These are phyloP conservation scores for Malus sieversii DNA, from an alignment of 306 rosid species.

Conservation along the genomic window DNA sequence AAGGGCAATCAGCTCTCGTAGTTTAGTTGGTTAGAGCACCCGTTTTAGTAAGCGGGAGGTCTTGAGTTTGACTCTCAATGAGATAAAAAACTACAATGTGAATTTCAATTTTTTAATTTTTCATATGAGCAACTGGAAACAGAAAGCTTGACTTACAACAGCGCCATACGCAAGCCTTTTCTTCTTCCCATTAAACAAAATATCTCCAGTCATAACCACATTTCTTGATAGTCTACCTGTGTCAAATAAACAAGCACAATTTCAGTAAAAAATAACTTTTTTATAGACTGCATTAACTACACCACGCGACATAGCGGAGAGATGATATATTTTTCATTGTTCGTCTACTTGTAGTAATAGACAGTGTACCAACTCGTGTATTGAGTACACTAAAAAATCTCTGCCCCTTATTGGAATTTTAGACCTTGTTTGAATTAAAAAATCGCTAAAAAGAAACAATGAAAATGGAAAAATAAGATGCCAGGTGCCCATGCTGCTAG, in stretches of 20 bases:
- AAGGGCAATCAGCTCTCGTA: not conserved
- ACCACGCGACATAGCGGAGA: too few relatives aligned
- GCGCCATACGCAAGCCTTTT: not conserved
- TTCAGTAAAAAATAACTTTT: not conserved
- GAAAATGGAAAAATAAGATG: too few relatives aligned
- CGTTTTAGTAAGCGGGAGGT: not conserved
- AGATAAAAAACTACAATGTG: not conserved
- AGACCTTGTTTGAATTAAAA: too few relatives aligned
- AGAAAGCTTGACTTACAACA: not conserved
- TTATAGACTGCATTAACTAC: not conserved
- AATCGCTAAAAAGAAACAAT: too few relatives aligned
- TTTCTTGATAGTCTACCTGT: not conserved
- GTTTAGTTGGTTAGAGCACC: conserved; percentile 3
- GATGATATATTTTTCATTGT: too few relatives aligned
- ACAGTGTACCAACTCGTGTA: too few relatives aligned
- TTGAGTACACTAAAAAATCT: too few relatives aligned
- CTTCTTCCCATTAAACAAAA: not conserved
- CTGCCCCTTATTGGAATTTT: too few relatives aligned
- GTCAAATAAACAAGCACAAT: not conserved
- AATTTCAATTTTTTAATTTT: not conserved
- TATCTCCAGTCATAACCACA: not conserved
- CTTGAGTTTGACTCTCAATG: not conserved
- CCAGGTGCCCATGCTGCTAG: too few relatives aligned
- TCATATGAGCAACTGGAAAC: not conserved
- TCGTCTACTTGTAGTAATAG: too few relatives aligned